phyloP scores from a whole-genome alignment of 495 filamentous ascomycete species.

The Jackrogersella multiformis region DNA sequence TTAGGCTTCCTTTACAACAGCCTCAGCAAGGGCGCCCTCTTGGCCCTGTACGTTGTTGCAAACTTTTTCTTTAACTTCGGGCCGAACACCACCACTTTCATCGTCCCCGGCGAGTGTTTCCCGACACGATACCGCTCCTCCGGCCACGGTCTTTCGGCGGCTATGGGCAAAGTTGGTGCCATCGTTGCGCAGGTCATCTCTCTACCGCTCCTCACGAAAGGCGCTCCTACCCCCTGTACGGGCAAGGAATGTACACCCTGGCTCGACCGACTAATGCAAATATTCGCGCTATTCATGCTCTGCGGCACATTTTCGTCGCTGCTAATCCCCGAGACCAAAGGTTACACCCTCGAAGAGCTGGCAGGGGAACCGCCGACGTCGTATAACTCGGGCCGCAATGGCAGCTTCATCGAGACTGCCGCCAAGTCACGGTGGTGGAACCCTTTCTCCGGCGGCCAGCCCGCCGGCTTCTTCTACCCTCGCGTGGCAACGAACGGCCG shows the following conservation, averaged over 20 bases:
- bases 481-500: conserved; percentile 28
- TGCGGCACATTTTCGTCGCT: conserved; percentile 70
- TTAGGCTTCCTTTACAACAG: conserved; percentile 75
- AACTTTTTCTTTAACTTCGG: conserved; percentile 77
- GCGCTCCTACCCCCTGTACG: conserved; percentile 51
- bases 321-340: conserved; percentile 80
- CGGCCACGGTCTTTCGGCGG: conserved; percentile 85
- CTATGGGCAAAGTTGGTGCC: conserved; percentile 82
- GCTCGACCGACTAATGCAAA: conserved; percentile 82
- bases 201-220: conserved; percentile 58
- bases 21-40: conserved; percentile 60
- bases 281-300: conserved; percentile 82
- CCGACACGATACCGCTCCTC: conserved; percentile 87
- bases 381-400: conserved; percentile 50
- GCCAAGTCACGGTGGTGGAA: conserved; percentile 42
- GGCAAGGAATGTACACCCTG: conserved; percentile 63
- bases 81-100: conserved; percentile 89
- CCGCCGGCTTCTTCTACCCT: conserved; percentile 51
- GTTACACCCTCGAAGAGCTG: conserved; percentile 68
- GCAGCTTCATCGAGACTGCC: conserved; percentile 40
- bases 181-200: conserved; percentile 68
- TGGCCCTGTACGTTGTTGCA: conserved; percentile 81
- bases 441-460: conserved; percentile 48
- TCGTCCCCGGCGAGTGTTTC: conserved; percentile 90
- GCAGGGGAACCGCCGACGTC: conserved; percentile 56